Percentiles rank a stretch among this genome's conserved stretches.
Conservation (phyloP, 129 eudicot genomes). For the Lactuca sativa region DNA sequence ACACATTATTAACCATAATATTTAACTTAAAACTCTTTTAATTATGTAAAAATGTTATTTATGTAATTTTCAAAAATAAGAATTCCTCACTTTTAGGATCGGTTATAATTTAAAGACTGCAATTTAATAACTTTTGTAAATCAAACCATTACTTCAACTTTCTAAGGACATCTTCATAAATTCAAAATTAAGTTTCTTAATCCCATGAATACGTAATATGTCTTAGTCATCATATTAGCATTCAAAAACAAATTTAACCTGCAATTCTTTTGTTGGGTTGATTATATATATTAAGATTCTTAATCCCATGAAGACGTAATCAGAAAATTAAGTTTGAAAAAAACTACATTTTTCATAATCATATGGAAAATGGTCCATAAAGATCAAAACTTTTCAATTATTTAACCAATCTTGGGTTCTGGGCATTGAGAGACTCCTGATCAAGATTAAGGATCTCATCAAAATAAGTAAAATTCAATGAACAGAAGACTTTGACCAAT, state of each 20-base stretch:
- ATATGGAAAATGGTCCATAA: constrained; percentile 16
- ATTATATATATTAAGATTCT: constrained; percentile 17
- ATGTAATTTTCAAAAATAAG: too few species aligned
- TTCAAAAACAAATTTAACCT: background rate
- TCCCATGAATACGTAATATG: background rate
- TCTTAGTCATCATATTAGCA: constrained; percentile 10
- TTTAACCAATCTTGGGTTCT: constrained; percentile 10
- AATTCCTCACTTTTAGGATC: too few species aligned
- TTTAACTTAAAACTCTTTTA: too few species aligned
- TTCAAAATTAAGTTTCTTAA: background rate
- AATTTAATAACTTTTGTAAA: too few species aligned
- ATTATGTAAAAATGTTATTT: too few species aligned
- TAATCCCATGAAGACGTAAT: constrained; percentile 23
- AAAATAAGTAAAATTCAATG: constrained; percentile 12
- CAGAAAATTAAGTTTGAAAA: constrained; percentile 8
- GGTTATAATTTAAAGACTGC: too few species aligned
- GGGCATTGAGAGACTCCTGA: constrained; percentile 19
- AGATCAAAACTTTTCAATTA: constrained; percentile 21
- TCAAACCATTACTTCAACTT: too few species aligned
- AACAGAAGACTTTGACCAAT: constrained; percentile 21
- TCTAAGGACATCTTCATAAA: too few species aligned
- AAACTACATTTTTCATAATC: background rate
- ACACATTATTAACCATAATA: too few species aligned
- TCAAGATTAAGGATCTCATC: constrained; percentile 32
- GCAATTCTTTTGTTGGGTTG: background rate